Base-by-base conservation (phyloP, 2,329 filamentous ascomycete genomes). In the Neofusicoccum parvum region DNA sequence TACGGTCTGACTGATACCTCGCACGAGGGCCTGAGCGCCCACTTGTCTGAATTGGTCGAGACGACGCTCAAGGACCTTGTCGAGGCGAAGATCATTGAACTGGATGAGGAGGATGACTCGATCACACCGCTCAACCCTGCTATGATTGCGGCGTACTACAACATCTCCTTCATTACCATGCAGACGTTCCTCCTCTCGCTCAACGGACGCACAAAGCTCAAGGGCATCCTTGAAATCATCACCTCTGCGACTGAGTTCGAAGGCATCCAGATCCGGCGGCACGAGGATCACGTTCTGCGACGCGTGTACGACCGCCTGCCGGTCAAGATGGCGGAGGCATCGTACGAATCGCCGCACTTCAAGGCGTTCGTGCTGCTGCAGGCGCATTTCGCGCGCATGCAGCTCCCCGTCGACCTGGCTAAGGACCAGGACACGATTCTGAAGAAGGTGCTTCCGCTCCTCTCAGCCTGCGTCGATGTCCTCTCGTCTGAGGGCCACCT, bases 121-220 rank as follows among this genome's bases (percentile, higher is more conserved):
- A 90, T 98, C 50, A 87, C 91, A 17, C 94, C 95, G 14, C 87
- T 97, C 72, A 98, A 99, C 77, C 91, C 94, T 2, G 95, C 95
- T 70, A 97, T 97, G 92, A 98, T 99, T 74, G 93, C 92, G 10
- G 93, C 95, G 1, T 98, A 99, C 84, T 99, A 99, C 85, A 98
- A 97, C 79, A 97, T 99, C 74, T 97, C 94, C 5, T 98, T 97
- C 81, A 92, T 97, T 77, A 99, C 95, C 2, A 99, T 99, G 94
- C 94, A 99, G 80, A 99, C 95, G 0, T 94, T 99, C 84, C 83
- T 99, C 60, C 84, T 99, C 65, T 99, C 95, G 14, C 85, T 99
- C 53, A 94, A 88, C 64, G 88, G 88, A 48, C 90, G 90, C 71
- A 98, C 94, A 3, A 98, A 97, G 82, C 87, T 99, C 69, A 99